Evolutionary conservation across 805 yeast species (phyloP).

Genomic region (Wickerhamomyces rabaulensis): DNA sequence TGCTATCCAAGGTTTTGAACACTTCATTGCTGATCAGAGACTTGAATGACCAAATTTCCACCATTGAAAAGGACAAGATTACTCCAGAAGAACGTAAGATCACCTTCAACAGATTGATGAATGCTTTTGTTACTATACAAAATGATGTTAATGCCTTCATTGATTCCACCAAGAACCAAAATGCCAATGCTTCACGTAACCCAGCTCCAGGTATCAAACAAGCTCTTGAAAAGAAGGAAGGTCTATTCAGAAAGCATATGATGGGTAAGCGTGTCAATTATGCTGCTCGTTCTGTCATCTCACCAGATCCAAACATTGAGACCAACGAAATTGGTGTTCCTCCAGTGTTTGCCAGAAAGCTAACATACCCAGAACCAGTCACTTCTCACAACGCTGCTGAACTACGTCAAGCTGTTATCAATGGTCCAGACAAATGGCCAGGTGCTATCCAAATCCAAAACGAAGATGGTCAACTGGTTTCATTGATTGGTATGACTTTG

Average conservation of each 20-base stretch:
- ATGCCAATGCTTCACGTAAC: conserved; percentile 50
- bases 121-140: conserved; percentile 90
- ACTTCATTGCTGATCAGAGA: conserved; percentile 83
- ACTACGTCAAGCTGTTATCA: conserved; percentile 88
- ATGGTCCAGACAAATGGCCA: conserved; percentile 98
- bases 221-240: conserved; percentile 97
- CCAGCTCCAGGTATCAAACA: conserved; percentile 96
- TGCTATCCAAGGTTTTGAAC: conserved; percentile 71
- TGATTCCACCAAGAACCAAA: conserved; percentile 86
- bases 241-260: conserved; percentile 97
- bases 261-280: conserved; percentile 99
- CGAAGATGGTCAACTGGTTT: conserved; percentile 84
- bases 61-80: conserved; percentile 51
- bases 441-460: conserved; percentile 96
- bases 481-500: conserved; percentile 79
- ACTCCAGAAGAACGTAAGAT: conserved; percentile 68
- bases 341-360: conserved; percentile 92
- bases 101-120: conserved; percentile 86
- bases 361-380: conserved; percentile 98
- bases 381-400: conserved; percentile 87
- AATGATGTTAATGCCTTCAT: conserved; percentile 92
- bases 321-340: conserved; percentile 99
- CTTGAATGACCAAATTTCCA: conserved; percentile 76
- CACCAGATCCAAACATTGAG: conserved; percentile 97
- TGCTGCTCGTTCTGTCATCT: conserved; percentile 98